Percentiles rank a stretch among this genome's conserved stretches.
Evolutionary conservation across 129 eudicot species (phyloP).

Genomic region (Ambrosia trifida): DNA sequence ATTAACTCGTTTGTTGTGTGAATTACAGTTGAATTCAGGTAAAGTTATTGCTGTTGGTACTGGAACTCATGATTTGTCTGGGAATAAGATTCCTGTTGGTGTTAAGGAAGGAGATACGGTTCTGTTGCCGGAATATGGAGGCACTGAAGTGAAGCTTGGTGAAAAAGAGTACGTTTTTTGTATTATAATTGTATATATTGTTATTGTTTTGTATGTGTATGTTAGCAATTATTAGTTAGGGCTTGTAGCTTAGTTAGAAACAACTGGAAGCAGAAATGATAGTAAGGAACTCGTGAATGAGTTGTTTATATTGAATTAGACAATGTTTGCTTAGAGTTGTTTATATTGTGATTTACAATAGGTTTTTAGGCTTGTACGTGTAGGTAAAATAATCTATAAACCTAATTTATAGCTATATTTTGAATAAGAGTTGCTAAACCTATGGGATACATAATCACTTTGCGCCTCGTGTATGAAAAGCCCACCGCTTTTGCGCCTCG

Average conservation of each 20-base stretch:
- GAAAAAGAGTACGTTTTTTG: conserved; percentile 68
- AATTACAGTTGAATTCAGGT: conserved; percentile 73
- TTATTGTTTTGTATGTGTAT: background rate
- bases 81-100: conserved; percentile 60
- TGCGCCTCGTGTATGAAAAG: too few species aligned
- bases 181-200: background rate
- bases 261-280: background rate
- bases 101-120: conserved; percentile 95
- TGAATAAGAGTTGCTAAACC: too few species aligned
- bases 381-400: too few species aligned
- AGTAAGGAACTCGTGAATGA: background rate
- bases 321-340: background rate
- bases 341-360: too few species aligned
- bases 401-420: too few species aligned
- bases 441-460: too few species aligned
- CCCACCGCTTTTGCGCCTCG: too few species aligned
- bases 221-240: background rate
- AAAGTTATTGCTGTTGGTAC: conserved; percentile 89
- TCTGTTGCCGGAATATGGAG: conserved; percentile 90
- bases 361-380: too few species aligned
- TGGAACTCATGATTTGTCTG: conserved; percentile 51
- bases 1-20: conserved; percentile 6
- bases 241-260: background rate
- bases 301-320: background rate
- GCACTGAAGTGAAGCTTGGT: conserved; percentile 78